Conservation (phyloP, 129 eudicot genomes). For the Glebionis coronaria region DNA sequence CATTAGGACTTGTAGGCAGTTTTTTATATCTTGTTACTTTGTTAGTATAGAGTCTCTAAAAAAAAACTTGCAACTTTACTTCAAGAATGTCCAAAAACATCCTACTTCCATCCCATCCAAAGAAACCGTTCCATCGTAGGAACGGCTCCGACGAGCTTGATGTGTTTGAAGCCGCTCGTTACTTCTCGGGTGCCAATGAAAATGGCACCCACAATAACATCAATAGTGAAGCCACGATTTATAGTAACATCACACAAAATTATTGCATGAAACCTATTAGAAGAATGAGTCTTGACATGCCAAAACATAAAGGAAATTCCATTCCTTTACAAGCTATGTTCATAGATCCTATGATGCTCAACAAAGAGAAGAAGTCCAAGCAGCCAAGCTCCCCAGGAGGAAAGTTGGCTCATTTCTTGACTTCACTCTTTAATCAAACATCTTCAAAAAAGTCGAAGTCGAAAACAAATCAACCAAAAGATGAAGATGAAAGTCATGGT, state of each 20-base stretch:
- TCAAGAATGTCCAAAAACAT: conserved; percentile 36
- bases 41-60: conserved; percentile 15
- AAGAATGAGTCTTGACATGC: conserved; percentile 77
- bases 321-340: conserved; percentile 38
- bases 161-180: conserved; percentile 82
- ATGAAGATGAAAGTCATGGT: conserved; percentile 59
- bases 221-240: background rate
- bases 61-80: background rate
- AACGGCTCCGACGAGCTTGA: conserved; percentile 80
- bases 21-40: conserved; percentile 18
- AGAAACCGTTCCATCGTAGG: conserved; percentile 41
- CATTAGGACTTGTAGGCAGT: conserved; percentile 19
- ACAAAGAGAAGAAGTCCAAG: conserved; percentile 57
- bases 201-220: conserved; percentile 12
- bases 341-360: conserved; percentile 34
- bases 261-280: conserved; percentile 31
- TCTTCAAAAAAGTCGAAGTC: conserved; percentile 56
- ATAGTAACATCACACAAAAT: conserved; percentile 24
- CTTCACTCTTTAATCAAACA: conserved; percentile 71
- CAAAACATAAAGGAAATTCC: conserved; percentile 31
- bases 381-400: conserved; percentile 98
- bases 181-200: conserved; percentile 59
- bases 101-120: conserved; percentile 24
- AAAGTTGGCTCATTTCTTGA: conserved; percentile 72
- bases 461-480: conserved; percentile 48